phyloP scores from a whole-genome alignment of 805 yeast genomes.

The Candida glaebosa region DNA sequence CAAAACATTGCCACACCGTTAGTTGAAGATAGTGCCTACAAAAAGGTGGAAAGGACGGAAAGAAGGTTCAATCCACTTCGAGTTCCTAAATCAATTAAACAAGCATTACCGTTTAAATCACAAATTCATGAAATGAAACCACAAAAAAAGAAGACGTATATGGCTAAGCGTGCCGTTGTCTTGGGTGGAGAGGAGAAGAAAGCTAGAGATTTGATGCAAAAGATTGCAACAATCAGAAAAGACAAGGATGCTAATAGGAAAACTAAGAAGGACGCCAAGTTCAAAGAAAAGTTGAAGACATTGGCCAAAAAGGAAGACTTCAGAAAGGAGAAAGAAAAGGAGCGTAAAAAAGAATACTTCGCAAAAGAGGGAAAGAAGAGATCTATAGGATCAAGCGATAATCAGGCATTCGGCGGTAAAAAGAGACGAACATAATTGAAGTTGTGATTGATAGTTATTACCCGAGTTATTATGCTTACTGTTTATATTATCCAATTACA shows the following conservation, averaged over 20 bases:
- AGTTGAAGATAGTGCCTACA: conserved; percentile 47
- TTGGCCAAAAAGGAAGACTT: conserved; percentile 71
- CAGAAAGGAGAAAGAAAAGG: conserved; percentile 71
- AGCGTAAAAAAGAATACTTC: conserved; percentile 85
- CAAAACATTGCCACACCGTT: conserved; percentile 61
- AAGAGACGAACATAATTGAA: conserved; percentile 20
- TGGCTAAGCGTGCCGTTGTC: conserved; percentile 90
- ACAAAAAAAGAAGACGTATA: conserved; percentile 75
- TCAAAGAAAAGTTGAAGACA: conserved; percentile 70
- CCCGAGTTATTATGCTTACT: no score
- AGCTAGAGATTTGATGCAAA: conserved; percentile 84
- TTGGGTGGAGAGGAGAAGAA: conserved; percentile 90
- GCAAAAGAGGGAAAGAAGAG: conserved; percentile 67
- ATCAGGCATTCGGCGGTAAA: conserved; percentile 32
- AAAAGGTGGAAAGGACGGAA: conserved; percentile 77
- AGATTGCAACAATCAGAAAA: conserved; percentile 77
- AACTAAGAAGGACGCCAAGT: conserved; percentile 70
- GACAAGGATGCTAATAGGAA: conserved; percentile 79
- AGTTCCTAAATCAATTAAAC: conserved; percentile 77
- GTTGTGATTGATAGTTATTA: conserved; percentile 3
- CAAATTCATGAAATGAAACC: conserved; percentile 89
- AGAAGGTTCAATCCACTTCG: conserved; percentile 83
- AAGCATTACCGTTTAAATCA: conserved; percentile 84
- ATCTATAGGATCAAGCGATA: conserved; percentile 33
- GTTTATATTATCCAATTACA: not conserved